These are phyloP conservation scores for Cryptosporidium meleagridis DNA, from an alignment of 169 alveolate genomes.

Conservation along the genomic window DNA sequence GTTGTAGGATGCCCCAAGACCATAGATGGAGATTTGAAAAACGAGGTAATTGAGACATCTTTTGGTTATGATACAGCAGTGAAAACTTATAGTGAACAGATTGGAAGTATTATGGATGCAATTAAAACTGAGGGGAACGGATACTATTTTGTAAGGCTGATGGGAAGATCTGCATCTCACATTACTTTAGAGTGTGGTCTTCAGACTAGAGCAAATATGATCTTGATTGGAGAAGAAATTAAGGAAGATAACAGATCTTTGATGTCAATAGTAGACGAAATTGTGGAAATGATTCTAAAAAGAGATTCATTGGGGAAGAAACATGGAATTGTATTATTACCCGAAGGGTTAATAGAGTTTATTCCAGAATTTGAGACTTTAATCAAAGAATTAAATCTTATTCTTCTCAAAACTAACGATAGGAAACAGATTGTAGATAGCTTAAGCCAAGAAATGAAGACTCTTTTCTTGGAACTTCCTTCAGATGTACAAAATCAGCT, in stretches of 20 bases:
- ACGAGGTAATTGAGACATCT: slow-evolving; percentile 87
- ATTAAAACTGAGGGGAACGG: slow-evolving; percentile 82
- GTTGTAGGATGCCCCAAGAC: slow-evolving; percentile 91
- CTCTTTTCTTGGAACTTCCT: slow-evolving; percentile 78
- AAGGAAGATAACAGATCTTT: slow-evolving; percentile 79
- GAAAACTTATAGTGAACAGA: slow-evolving; percentile 87
- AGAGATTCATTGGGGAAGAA: slow-evolving; percentile 82
- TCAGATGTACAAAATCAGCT: slow-evolving; percentile 84
- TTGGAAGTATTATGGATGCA: slow-evolving; percentile 87
- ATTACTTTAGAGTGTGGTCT: slow-evolving; percentile 89
- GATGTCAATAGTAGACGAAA: slow-evolving; percentile 80
- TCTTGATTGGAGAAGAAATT: slow-evolving; percentile 85
- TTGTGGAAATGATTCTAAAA: slow-evolving; percentile 81
- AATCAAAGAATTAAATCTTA: slow-evolving; percentile 79
- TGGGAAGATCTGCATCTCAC: slow-evolving; percentile 92
- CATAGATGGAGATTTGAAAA: slow-evolving; percentile 89
- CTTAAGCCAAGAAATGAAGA: slow-evolving; percentile 75
- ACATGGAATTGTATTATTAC: slow-evolving; percentile 86
- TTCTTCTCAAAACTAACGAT: slow-evolving; percentile 8
- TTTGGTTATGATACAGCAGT: slow-evolving; percentile 89
- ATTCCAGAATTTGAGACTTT: slow-evolving; percentile 85
- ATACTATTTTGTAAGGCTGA: slow-evolving; percentile 88
- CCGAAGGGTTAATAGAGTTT: slow-evolving; percentile 90
- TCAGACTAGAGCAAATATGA: slow-evolving; percentile 82
- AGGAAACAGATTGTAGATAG: slow-evolving; percentile 71